Evolutionary conservation across 2,329 filamentous ascomycete species (phyloP), one percentile per base, ranked within the genome.

Genomic region (Phaeosphaeria sp.): DNA sequence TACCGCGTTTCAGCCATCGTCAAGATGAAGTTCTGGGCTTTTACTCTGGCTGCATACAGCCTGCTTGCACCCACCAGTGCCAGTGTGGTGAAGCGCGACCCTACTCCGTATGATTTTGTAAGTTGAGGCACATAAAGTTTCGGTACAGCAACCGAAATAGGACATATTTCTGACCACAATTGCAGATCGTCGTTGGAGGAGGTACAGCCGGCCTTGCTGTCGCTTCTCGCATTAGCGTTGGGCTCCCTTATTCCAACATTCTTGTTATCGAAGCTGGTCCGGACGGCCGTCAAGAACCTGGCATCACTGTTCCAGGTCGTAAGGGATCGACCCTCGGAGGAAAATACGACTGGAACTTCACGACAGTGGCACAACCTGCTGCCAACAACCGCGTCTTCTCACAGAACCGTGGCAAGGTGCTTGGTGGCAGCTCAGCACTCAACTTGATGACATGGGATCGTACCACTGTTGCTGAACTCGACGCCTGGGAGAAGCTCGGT

Each of bases 351-450:
- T 72, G 68, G 72, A 82, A 82, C 67, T 78, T 83, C 51, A 81
- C 80, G 0, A 80, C 81, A 0, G 67, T 79, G 5, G 70, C 79
- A 0, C 81, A 83, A 51, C 50, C 70, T 1, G 63, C 67, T 42
- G 75, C 80, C 7, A 77, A 78, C 20, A 77, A 77, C n/a, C 78
- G 80, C 1, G 65, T 73, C 3, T 74, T 82, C 10, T 55, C 69
- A 5, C 77, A 81, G 18, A 79, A 79, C 36, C 79, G 81, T 10
- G 82, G 80, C 48, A 80, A 80, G 43, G 78, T 83, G 1, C 75
- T 84, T 4, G 82, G 82, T 9, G 82, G 82, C 21, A 80, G 78
- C 20, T 81, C 76, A 11, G 78, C 79, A 0, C 67, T 83, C 11
- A 82, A 83, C 59, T 73, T 80, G 9, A 69, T 77, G 63, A 67